Conservation (phyloP, 108 stramenopile genomes). For the Pseudonitzschia pungens region DNA sequence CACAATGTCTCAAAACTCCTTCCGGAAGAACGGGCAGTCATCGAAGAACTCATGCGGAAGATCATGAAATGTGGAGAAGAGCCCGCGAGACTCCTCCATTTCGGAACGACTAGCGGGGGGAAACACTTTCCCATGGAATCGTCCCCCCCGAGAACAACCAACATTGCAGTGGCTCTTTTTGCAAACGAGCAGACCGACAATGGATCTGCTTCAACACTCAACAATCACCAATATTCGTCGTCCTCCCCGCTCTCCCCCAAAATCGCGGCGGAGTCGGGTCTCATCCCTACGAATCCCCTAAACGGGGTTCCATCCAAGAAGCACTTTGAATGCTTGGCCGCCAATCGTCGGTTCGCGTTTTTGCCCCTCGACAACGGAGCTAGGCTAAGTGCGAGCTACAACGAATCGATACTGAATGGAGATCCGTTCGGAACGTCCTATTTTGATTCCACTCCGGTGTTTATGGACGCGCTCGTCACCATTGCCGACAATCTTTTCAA, state of each 20-base stretch:
- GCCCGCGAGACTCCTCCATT: constrained; percentile 57
- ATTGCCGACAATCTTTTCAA: constrained; percentile 75
- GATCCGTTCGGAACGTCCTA: constrained; percentile 30
- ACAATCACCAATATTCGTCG: constrained; percentile 18
- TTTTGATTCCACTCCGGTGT: constrained; percentile 71
- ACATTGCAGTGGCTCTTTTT: background rate
- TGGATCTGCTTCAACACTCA: background rate
- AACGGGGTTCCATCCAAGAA: constrained; percentile 53
- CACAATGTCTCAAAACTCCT: constrained; percentile 41
- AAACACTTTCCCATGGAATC: background rate
- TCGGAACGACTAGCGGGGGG: constrained; percentile 29
- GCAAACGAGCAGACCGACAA: background rate
- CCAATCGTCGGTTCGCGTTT: constrained; percentile 57
- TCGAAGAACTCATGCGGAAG: constrained; percentile 63
- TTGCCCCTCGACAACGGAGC: constrained; percentile 46
- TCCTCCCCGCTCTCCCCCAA: constrained; percentile 50
- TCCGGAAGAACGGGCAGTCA: constrained; percentile 69
- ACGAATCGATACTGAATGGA: background rate
- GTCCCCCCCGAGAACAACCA: background rate
- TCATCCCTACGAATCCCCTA: constrained; percentile 67
- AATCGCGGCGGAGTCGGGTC: constrained; percentile 48
- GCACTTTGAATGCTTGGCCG: constrained; percentile 63
- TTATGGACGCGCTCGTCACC: constrained; percentile 75
- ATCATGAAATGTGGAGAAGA: constrained; percentile 68
- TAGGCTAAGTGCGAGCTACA: constrained; percentile 13